A percentile compares a stretch with the other conserved stretches of the same genome.
Evolutionary conservation across 2,329 filamentous ascomycete genomes (phyloP).

Genomic region (Fusarium hainanense): DNA sequence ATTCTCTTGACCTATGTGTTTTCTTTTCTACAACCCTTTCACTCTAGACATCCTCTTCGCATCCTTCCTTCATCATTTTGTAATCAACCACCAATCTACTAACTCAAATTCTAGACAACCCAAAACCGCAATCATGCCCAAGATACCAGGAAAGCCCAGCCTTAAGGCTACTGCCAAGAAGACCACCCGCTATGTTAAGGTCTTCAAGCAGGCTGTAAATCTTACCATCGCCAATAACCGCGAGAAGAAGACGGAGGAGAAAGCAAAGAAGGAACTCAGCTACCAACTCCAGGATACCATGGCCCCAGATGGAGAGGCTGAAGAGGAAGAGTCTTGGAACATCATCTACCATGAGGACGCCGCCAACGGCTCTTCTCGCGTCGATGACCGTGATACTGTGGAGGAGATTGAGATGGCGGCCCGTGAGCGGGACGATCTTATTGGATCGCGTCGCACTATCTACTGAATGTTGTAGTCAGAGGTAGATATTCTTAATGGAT

Average conservation of each 20-base stretch:
- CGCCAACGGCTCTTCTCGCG: not conserved
- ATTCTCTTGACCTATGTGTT: not conserved
- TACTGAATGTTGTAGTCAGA: not conserved
- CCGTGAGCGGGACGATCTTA: not conserved
- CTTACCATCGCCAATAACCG: not conserved
- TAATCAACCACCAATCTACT: not conserved
- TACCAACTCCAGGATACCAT: not conserved
- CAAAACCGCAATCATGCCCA: not conserved
- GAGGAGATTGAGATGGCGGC: not conserved
- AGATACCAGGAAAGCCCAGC: not conserved
- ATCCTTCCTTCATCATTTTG: not conserved
- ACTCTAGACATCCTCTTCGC: not conserved
- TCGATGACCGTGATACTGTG: not conserved
- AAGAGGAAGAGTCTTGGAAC: not conserved
- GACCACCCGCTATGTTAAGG: not conserved
- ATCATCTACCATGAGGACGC: not conserved
- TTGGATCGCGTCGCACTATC: not conserved
- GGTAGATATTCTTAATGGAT: not conserved
- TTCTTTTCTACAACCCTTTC: not conserved
- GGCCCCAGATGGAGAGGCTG: not conserved
- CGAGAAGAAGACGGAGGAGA: not conserved
- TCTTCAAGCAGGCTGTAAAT: not conserved
- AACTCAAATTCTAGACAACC: not conserved
- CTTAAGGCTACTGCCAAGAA: not conserved
- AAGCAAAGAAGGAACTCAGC: not conserved